phyloP scores from a whole-genome alignment of 2,329 filamentous ascomycete genomes.

The Ophiosphaerella korrae region DNA sequence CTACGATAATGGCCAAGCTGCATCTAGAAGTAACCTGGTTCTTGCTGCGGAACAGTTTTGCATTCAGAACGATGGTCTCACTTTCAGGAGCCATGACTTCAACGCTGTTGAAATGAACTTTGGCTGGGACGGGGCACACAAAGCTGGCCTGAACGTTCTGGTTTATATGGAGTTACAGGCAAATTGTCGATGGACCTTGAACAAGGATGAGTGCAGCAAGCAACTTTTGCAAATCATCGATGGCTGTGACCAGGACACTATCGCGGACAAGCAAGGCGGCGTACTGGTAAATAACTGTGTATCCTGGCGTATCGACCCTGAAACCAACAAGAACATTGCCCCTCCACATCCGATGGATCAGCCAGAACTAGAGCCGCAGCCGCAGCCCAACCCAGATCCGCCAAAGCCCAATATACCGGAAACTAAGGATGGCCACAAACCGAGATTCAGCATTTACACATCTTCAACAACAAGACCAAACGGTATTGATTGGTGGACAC shows the following conservation, averaged over 20 bases:
- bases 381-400: slow-evolving; percentile 1
- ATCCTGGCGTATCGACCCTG: slow-evolving; percentile 8
- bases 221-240: slow-evolving; percentile 11
- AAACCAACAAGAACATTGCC: neutral
- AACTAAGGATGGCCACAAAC: slow-evolving; percentile 3
- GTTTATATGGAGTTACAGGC: neutral
- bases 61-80: neutral
- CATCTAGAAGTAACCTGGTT: neutral
- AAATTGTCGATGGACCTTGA: slow-evolving; percentile 4
- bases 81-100: neutral
- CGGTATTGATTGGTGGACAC: neutral
- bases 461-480: neutral
- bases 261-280: slow-evolving; percentile 7
- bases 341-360: neutral
- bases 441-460: slow-evolving; percentile 4
- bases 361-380: neutral
- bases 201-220: slow-evolving; percentile 1
- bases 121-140: neutral
- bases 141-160: neutral
- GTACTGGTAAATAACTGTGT: slow-evolving; percentile 6
- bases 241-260: slow-evolving; percentile 2
- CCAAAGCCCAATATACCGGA: slow-evolving; percentile 2
- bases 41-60: neutral
- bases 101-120: neutral
- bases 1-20: slow-evolving; percentile 6